These are phyloP conservation scores for Cryptococcus neoformans DNA, from an alignment of 1,284 basidiomycete genomes.

Conservation along the genomic window DNA sequence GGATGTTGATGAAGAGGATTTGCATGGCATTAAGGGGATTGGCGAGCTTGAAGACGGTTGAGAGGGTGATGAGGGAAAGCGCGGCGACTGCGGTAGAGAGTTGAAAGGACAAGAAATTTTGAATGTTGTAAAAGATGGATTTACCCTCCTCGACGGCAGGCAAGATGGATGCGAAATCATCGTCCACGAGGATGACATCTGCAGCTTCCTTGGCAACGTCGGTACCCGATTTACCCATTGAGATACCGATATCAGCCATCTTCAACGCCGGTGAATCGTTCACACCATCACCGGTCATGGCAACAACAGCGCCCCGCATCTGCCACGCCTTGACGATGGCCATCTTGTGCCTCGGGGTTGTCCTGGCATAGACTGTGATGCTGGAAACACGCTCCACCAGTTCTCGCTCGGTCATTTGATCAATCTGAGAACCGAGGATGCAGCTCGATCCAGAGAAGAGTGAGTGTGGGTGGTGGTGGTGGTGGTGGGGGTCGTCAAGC, in stretches of 20 bases:
- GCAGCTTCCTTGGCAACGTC: slow-evolving; percentile 99
- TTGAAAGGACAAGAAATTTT: slow-evolving; percentile 97
- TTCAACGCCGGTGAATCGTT: slow-evolving; percentile 97
- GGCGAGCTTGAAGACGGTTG: slow-evolving; percentile 80
- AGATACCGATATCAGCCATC: slow-evolving; percentile 97
- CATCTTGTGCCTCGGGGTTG: slow-evolving; percentile 97
- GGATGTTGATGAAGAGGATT: slow-evolving; percentile 97
- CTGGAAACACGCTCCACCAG: slow-evolving; percentile 74
- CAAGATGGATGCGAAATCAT: slow-evolving; percentile 93
- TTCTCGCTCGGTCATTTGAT: slow-evolving; percentile 74
- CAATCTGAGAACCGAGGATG: slow-evolving; percentile 83
- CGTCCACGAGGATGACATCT: slow-evolving; percentile 94
- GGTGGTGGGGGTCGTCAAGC: background rate
- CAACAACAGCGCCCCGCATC: slow-evolving; percentile 80
- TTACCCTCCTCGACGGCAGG: slow-evolving; percentile 96
- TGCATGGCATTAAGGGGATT: slow-evolving; percentile 98
- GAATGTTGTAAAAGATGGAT: slow-evolving; percentile 98
- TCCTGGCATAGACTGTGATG: slow-evolving; percentile 88
- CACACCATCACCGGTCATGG: slow-evolving; percentile 98
- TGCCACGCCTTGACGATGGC: slow-evolving; percentile 92
- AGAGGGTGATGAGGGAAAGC: slow-evolving; percentile 88
- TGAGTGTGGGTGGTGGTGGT: background rate
- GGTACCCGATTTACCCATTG: slow-evolving; percentile 95
- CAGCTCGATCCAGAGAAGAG: slow-evolving; percentile 49
- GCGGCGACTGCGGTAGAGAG: slow-evolving; percentile 95